These are phyloP conservation scores for Graphilbum ipis-grandicollis DNA, from an alignment of 2,329 filamentous ascomycete genomes.

Conservation along the genomic window DNA sequence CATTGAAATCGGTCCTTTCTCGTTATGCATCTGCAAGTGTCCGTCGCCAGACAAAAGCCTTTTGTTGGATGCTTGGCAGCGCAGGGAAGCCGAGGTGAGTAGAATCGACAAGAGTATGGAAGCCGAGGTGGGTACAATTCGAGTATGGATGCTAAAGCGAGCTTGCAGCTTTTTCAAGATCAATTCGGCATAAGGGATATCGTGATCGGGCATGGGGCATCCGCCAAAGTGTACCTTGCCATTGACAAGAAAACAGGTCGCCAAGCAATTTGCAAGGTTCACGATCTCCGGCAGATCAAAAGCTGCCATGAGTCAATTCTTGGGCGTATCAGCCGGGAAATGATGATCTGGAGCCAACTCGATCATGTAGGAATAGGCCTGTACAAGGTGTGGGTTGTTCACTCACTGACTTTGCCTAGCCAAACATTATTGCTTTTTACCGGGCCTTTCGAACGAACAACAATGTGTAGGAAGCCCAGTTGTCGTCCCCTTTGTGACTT, in stretches of 20 bases:
- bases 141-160: not conserved
- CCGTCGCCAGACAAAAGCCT: conserved; percentile 3
- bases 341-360: conserved; percentile 33
- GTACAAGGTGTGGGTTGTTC: no score
- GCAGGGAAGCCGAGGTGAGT: conserved; percentile 17
- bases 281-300: conserved; percentile 26
- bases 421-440: conserved; percentile 34
- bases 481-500: no score
- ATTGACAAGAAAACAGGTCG: conserved; percentile 30
- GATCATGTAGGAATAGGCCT: conserved; percentile 34
- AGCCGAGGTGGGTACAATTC: conserved; percentile 12
- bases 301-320: conserved; percentile 11
- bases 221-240: conserved; percentile 36
- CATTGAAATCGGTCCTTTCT: conserved; percentile 21
- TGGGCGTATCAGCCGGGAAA: conserved; percentile 27
- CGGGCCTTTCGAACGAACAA: conserved; percentile 31
- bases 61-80: conserved; percentile 13
- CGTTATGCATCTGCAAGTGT: conserved; percentile 17
- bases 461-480: no score
- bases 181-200: conserved; percentile 30
- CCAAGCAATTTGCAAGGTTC: conserved; percentile 54
- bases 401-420: conserved; percentile 19
- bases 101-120: conserved; percentile 15
- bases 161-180: conserved; percentile 24
- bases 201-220: conserved; percentile 33